Evolutionary conservation across 495 filamentous ascomycete species (phyloP).

Genomic region (Xylaria scruposa): DNA sequence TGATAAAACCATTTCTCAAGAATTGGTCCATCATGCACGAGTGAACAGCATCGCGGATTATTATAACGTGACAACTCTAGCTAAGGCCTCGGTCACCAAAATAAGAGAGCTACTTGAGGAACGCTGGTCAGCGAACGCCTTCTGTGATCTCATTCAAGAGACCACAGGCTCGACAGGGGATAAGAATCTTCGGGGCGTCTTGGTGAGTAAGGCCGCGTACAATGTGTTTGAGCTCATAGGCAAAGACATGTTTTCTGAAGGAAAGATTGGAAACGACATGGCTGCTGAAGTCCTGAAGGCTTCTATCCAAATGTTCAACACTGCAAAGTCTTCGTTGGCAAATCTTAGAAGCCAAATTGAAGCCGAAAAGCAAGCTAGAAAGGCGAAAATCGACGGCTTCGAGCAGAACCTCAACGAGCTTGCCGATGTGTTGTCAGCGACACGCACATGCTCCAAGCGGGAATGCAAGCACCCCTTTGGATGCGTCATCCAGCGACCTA

Average conservation of each 20-base stretch:
- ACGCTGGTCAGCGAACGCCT: not conserved
- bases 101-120: not conserved
- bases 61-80: not conserved
- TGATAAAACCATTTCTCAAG: not conserved
- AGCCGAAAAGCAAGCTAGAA: no score
- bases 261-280: conserved; percentile 1
- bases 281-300: not conserved
- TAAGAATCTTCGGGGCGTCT: not conserved
- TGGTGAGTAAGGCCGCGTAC: not conserved
- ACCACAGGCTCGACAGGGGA: not conserved
- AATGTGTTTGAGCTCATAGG: not conserved
- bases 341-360: no score
- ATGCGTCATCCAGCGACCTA: not conserved
- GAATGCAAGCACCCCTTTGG: not conserved
- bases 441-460: not conserved
- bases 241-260: not conserved
- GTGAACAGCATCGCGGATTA: conserved; percentile 18
- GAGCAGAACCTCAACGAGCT: not conserved
- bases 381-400: not conserved
- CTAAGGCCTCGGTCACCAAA: not conserved
- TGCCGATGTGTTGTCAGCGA: not conserved
- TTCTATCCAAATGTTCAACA: not conserved
- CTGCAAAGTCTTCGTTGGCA: no score
- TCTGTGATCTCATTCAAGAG: not conserved
- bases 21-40: not conserved